Base-by-base conservation (phyloP, 2,329 filamentous ascomycete genomes). In the Neonectria punicea region DNA sequence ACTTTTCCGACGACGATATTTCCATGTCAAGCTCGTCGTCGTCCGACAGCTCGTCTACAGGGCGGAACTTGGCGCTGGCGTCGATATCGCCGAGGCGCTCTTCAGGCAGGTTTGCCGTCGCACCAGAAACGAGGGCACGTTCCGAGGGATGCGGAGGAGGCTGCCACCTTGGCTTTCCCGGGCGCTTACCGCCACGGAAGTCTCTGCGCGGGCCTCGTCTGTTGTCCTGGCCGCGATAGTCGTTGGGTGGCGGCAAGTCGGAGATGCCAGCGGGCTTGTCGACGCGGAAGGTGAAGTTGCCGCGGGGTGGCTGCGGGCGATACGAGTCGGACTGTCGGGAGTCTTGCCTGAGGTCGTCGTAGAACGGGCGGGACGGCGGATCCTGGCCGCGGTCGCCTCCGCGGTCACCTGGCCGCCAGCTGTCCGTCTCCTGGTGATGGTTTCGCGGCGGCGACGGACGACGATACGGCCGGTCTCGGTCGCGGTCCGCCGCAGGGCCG, bases 21-120 rank as follows among this genome's bases (percentile, higher is more conserved):
- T 90, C 88, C 88, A 90, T 90, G 2, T 84, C 88, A 14, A 87
- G 83, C 75, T 90, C 88, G 53, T 87, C 86, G 67, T 88, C 89
- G 68, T 90, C 88, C 0, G 88, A 89, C 28, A 90, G 77, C 16
- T 89, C 85, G 36, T 88, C 85, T 5, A 89, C 54, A 39, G 85
- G 76, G 55, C 84, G 82, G 71, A 86, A 91, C 49, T 85, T 89
- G 13, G 82, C 82, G 6, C 81, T 80, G 1, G 77, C 81, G 3
- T 82, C 78, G 7, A 74, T 77, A 61, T 85, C 81, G 11, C 82
- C 82, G 18, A 87, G 78, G 44, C 82, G 81, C 47, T 85, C 80
- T 51, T 85, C 81, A 0, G 82, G 78, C 14, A 82, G 70, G 9
- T 79, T 76, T 36, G 79, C 75, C 44, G 81, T 80, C 41, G 79